Evolutionary conservation across 108 stramenopile genomes (phyloP).

Genomic region (Asterionellopsis glacialis): DNA sequence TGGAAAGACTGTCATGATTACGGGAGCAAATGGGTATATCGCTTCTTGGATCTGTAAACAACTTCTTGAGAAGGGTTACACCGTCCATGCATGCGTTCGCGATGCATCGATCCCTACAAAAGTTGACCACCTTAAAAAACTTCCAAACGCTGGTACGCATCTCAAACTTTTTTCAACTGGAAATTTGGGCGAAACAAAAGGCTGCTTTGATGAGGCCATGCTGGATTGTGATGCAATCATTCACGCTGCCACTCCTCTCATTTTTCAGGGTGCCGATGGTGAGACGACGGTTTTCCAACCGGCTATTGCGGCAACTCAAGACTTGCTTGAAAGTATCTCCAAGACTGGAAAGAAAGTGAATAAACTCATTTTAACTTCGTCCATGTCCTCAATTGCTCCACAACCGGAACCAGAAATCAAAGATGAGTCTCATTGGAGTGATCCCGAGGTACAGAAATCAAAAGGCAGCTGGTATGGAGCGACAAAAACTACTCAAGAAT

Average conservation of each 20-base stretch:
- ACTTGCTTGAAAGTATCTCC: no score
- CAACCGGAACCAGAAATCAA: no score
- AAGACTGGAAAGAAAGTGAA: no score
- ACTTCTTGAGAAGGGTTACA: not conserved
- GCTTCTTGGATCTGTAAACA: no score
- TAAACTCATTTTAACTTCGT: no score
- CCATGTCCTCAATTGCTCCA: no score
- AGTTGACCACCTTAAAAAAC: conserved; percentile 14
- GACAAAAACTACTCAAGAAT: no score
- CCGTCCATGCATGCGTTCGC: conserved; percentile 30
- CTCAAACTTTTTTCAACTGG: conserved; percentile 32
- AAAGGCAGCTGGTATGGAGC: no score
- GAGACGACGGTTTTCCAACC: conserved; percentile 24
- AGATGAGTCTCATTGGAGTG: no score
- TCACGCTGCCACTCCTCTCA: conserved; percentile 28
- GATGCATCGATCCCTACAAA: conserved; percentile 18
- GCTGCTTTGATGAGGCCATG: conserved; percentile 10
- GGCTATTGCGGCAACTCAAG: conserved; percentile 9
- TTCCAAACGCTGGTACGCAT: conserved; percentile 13
- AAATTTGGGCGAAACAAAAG: conserved; percentile 15
- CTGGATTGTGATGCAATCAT: conserved; percentile 23
- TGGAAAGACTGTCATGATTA: not conserved
- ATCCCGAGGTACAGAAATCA: no score
- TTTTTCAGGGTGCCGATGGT: conserved; percentile 20
- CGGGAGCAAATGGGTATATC: no score